Evolutionary conservation across 1,139 yeast species (phyloP), one percentile per base, ranked within the genome.

Genomic region (Geotrichum macrosporum): DNA sequence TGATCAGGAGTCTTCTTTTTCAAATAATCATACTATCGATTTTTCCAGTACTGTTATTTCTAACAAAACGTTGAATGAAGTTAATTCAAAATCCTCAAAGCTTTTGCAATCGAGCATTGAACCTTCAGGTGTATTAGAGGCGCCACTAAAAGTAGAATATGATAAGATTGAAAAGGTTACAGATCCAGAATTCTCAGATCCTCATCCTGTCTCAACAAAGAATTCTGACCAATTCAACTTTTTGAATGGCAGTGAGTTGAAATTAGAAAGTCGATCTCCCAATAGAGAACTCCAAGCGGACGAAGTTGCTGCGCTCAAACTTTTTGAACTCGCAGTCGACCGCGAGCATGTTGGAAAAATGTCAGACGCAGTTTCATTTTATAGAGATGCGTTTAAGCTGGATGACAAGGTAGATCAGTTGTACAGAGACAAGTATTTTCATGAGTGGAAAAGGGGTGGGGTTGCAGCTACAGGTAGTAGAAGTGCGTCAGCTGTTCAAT

Each of bases 301-400:
- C 10, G 42, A 38, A 18, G 4, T 19, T 22, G 26, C 39, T 13
- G 95, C 95, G 1, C 65, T 86, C 38, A 68, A 69, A 22, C 64
- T 76, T 22, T 87, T 84, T 68, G 89, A 84, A 57, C 66, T 70
- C 46, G 96, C 89, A 1, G 77, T 81, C 0, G 79, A 75, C 46
- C 80, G 80, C 57, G 96, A 88, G 64, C 69, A 76, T 22, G 76
- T 73, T 44, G 96, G 96, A 0, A 71, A 78, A 51, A 74, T 88
- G 77, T 74, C 85, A 3, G 96, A 87, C 58, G 96, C 96, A 0
- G 80, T 86, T 31, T 76, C 72, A 36, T 73, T 69, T 53, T 88
- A 88, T 66, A 70, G 95, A 50, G 73, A 74, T 53, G 95, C 96
- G 0, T 77, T 81, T 62, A 80, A 73, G 36, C 44, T 47, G 33